These are phyloP conservation scores for Pulveroboletus ravenelii DNA, from an alignment of 768 basidiomycete species.

Conservation along the genomic window DNA sequence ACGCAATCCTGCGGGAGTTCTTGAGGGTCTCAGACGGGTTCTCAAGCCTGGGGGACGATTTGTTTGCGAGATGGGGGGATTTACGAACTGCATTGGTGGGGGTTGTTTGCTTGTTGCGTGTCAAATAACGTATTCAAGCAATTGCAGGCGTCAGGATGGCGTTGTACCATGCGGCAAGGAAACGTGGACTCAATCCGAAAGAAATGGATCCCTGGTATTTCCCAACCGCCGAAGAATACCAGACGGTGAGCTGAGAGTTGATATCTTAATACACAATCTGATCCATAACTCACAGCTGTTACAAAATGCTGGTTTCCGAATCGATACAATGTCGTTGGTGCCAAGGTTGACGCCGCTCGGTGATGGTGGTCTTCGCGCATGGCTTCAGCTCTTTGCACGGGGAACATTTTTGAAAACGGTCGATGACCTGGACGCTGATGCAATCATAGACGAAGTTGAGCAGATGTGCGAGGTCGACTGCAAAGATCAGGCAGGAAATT, in stretches of 20 bases:
- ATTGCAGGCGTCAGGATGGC: conserved; percentile 54
- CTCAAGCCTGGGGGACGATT: conserved; percentile 70
- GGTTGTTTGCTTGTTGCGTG: neutral
- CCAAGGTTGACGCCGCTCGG: conserved; percentile 52
- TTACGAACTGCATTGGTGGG: conserved; percentile 64
- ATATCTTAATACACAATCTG: conserved; percentile 1
- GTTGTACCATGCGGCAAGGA: conserved; percentile 48
- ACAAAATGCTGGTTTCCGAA: conserved; percentile 50
- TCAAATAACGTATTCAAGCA: neutral
- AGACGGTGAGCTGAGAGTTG: conserved; percentile 36
- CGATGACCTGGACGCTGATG: conserved; percentile 48
- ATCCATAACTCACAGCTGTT: conserved; percentile 42
- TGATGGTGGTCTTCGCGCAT: conserved; percentile 50
- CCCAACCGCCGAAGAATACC: conserved; percentile 67
- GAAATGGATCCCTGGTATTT: conserved; percentile 81
- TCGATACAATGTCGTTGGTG: conserved; percentile 48
- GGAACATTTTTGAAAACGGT: conserved; percentile 54
- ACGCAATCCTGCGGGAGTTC: conserved; percentile 58
- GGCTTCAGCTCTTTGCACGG: conserved; percentile 65
- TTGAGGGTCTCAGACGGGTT: conserved; percentile 52
- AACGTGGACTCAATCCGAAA: conserved; percentile 53
- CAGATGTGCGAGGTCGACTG: conserved; percentile 53
- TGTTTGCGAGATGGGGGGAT: conserved; percentile 75
- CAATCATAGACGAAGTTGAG: conserved; percentile 60
- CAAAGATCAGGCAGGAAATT: conserved; percentile 53